Conservation (phyloP, 768 basidiomycete species). For the Rhizopogon vulgaris region DNA sequence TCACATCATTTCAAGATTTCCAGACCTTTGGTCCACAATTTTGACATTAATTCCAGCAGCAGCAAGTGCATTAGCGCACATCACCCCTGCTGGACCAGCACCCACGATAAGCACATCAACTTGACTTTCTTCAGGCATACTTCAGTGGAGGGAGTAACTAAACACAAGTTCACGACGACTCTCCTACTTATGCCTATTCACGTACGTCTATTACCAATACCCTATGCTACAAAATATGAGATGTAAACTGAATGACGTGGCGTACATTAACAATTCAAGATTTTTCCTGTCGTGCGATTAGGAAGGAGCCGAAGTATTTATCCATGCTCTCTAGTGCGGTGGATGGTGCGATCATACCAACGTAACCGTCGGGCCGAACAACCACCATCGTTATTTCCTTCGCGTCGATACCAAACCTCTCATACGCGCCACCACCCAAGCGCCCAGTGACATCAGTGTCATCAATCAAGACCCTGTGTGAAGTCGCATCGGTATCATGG, state of each 20-base stretch:
- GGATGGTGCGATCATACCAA: constrained; percentile 51
- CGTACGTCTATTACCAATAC: too few relatives aligned
- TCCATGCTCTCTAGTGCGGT: constrained; percentile 30
- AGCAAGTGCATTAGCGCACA: constrained; percentile 56
- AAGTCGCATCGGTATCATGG: background rate
- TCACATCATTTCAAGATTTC: background rate
- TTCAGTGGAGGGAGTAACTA: too few relatives aligned
- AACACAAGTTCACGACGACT: too few relatives aligned
- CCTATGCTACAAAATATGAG: background rate
- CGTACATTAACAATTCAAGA: background rate
- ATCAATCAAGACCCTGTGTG: constrained; percentile 51
- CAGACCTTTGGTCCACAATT: constrained; percentile 41
- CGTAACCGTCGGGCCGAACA: constrained; percentile 43
- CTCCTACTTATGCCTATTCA: too few relatives aligned
- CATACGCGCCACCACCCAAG: constrained; percentile 51
- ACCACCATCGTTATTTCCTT: constrained; percentile 25
- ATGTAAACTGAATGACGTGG: background rate
- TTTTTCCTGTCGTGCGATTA: constrained; percentile 10
- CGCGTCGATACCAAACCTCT: constrained; percentile 39
- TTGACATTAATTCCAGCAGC: constrained; percentile 38
- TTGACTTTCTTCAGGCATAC: constrained; percentile 19
- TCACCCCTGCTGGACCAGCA: constrained; percentile 53
- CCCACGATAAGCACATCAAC: constrained; percentile 45
- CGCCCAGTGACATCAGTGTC: constrained; percentile 39
- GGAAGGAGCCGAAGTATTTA: constrained; percentile 44